Evolutionary conservation across 257 asterid genomes (phyloP), one percentile per base, ranked within the genome.

Genomic region (Schizonepeta tenuifolia): DNA sequence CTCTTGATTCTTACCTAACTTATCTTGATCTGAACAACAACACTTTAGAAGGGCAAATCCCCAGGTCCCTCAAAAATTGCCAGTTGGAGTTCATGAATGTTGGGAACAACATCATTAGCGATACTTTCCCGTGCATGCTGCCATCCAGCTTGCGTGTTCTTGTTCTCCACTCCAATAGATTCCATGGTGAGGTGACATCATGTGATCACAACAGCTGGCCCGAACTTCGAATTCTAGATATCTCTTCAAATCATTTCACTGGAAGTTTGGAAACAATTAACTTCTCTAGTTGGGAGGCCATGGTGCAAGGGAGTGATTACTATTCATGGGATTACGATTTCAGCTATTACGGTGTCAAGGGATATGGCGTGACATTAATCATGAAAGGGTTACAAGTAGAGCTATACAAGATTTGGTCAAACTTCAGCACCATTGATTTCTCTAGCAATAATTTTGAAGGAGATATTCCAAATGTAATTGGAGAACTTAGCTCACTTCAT

Each of bases 141-240:
- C 82, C 85, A 0, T 80, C 83, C 13, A 21, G n/a, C 24, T 62
- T 87, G 69, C 82, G 60, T 6, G 83, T 85, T 4, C 85, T 87
- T 4, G 72, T 82, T 11, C 63, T 85, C 40, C 77, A 75, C 15
- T 78, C 64, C 80, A 87, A 87, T 70, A 51, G 54, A 24, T 83
- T 85, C 53, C 75, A 80, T 6, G 89, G 93, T 55, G 61, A 58
- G 3, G 41, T 83, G 10, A 14, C 7, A 8, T 83, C n/a, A n/a
- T n/a, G n/a, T n/a, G n/a, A 90, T 56, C 67, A 20, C 6, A 54
- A 24, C 7, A 61, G 18, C 58, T 72, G 67, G 78, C 46, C 54
- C 9, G 15, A 50, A 21, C 50, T 77, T 49, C 81, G 71, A 55
- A 71, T 77, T 53, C 20, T 77, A 4, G 78, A 77, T 3, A 22